These are phyloP conservation scores for Mycosphaerella sp. DNA, from an alignment of 2,329 filamentous ascomycete genomes.

Conservation along the genomic window DNA sequence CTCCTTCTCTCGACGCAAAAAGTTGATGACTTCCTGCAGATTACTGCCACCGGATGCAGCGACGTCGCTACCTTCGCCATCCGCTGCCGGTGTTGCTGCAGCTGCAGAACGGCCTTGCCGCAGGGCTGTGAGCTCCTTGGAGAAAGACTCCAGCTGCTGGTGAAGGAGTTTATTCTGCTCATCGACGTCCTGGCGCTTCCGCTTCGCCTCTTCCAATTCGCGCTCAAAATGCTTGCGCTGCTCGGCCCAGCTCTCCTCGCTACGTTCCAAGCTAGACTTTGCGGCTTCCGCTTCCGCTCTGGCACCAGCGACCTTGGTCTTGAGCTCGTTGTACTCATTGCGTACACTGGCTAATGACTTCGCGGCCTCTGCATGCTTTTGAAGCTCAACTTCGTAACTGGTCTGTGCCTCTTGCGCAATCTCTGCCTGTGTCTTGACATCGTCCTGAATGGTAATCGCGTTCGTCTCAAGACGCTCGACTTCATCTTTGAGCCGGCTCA, in stretches of 20 bases:
- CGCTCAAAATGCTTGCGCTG: conserved; percentile 72
- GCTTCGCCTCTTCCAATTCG: conserved; percentile 72
- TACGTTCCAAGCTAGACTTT: conserved; percentile 69
- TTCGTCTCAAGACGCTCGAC: conserved; percentile 72
- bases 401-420: conserved; percentile 91
- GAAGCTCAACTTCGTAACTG: conserved; percentile 87
- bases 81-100: conserved; percentile 50
- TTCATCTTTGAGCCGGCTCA: conserved; percentile 74
- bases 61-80: conserved; percentile 30
- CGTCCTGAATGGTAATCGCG: conserved; percentile 78
- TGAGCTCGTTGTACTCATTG: conserved; percentile 72
- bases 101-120: conserved; percentile 63
- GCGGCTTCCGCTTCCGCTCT: conserved; percentile 80
- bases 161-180: conserved; percentile 88
- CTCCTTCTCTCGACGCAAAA: conserved; percentile 90
- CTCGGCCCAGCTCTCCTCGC: conserved; percentile 82
- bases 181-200: conserved; percentile 73
- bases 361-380: conserved; percentile 94
- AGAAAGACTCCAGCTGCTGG: conserved; percentile 75
- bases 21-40: conserved; percentile 83
- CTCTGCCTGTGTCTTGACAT: conserved; percentile 85
- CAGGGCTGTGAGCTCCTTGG: conserved; percentile 66
- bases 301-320: conserved; percentile 67
- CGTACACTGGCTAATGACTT: conserved; percentile 74
- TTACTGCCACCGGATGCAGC: conserved; percentile 48